Percentiles rank a stretch among this genome's conserved stretches.
Conservation (phyloP, 306 rosid species). For the Astragalus glycyphyllos region DNA sequence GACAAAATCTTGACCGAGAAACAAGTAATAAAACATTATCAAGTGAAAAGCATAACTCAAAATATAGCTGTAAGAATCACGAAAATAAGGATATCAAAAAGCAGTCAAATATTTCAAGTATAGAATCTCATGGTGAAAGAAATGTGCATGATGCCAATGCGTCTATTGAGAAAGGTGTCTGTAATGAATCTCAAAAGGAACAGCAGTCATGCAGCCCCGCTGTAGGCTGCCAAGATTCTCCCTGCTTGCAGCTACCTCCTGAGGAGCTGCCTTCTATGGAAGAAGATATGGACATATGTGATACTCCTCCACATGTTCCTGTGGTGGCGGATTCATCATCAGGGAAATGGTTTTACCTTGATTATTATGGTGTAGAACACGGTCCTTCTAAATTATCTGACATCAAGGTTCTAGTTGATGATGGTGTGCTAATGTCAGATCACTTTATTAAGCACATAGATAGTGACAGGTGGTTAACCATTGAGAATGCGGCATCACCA, state of each 20-base stretch:
- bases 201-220: constrained; percentile 65
- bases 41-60: constrained; percentile 60
- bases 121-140: constrained; percentile 68
- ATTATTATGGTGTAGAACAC: constrained; percentile 75
- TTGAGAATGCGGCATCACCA: constrained; percentile 97
- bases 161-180: constrained; percentile 51
- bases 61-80: constrained; percentile 53
- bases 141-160: constrained; percentile 47
- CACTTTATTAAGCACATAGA: constrained; percentile 92
- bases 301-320: constrained; percentile 95
- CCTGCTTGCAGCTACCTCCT: constrained; percentile 53
- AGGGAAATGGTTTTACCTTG: constrained; percentile 96
- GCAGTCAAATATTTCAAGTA: constrained; percentile 60
- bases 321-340: constrained; percentile 62
- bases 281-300: constrained; percentile 99
- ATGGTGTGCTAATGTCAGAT: constrained; percentile 81
- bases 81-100: constrained; percentile 64
- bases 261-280: constrained; percentile 94
- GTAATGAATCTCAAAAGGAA: constrained; percentile 56
- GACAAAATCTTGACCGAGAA: constrained; percentile 55
- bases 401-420: constrained; percentile 81
- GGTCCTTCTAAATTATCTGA: constrained; percentile 87
- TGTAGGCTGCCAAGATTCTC: constrained; percentile 53
- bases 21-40: constrained; percentile 55
- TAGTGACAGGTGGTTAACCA: constrained; percentile 92